A percentile compares a stretch with the other conserved stretches of the same genome.
phyloP scores from a whole-genome alignment of 2,329 filamentous ascomycete genomes.

The Beauveria sp. region DNA sequence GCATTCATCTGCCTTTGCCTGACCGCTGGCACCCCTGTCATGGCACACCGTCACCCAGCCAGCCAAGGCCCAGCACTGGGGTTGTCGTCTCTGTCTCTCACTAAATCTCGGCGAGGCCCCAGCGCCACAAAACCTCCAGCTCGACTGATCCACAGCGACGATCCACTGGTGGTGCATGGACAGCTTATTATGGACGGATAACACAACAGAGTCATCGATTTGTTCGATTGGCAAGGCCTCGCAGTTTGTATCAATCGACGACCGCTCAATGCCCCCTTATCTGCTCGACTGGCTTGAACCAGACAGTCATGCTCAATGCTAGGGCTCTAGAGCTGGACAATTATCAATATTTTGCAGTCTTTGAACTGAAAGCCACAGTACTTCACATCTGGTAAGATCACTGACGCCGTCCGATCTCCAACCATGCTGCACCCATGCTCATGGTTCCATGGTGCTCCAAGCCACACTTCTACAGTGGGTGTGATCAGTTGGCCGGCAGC shows the following conservation, averaged over 20 bases:
- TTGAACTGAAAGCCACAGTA: not conserved
- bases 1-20: not conserved
- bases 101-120: not conserved
- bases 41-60: too few species aligned
- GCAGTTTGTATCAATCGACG: not conserved
- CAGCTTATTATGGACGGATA: not conserved
- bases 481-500: not conserved
- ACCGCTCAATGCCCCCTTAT: not conserved
- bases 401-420: slow-evolving; percentile 2
- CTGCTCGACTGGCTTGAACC: not conserved
- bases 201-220: not conserved
- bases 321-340: not conserved
- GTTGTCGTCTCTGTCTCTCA: not conserved
- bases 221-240: not conserved
- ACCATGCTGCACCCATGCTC: not conserved
- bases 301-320: not conserved
- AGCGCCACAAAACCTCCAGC: not conserved
- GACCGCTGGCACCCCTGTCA: not conserved
- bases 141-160: not conserved
- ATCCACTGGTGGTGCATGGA: not conserved
- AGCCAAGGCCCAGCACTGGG: too few species aligned
- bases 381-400: not conserved
- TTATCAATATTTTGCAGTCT: not conserved
- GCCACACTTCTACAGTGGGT: not conserved
- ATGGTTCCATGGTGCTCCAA: not conserved